Conservation (phyloP, 371 early-diverging fungal genomes). For the Batkoa obscura region DNA sequence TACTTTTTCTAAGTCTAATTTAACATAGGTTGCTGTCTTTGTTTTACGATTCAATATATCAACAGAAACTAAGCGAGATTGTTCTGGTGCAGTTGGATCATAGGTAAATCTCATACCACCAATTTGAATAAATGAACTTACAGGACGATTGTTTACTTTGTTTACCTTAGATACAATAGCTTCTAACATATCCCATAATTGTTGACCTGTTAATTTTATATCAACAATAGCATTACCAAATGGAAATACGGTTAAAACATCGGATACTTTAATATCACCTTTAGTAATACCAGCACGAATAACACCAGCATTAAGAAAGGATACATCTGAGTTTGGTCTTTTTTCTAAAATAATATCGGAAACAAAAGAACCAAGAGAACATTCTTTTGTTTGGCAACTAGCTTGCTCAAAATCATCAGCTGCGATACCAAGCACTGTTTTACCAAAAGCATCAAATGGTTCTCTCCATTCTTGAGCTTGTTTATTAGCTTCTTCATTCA, state of each 20-base stretch:
- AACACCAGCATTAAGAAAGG: constrained; percentile 34
- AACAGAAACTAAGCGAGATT: constrained; percentile 7
- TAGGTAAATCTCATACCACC: constrained; percentile 11
- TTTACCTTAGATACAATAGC: constrained; percentile 11
- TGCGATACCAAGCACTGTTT: constrained; percentile 20
- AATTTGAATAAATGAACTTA: constrained; percentile 19
- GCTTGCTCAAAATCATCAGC: constrained; percentile 14
- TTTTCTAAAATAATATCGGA: constrained; percentile 27
- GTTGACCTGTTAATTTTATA: constrained; percentile 20
- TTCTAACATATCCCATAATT: constrained; percentile 20
- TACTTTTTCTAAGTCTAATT: constrained; percentile 11
- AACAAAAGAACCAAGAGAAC: constrained; percentile 28
- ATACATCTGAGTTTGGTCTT: constrained; percentile 13
- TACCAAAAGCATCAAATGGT: constrained; percentile 21
- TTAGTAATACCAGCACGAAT: constrained; percentile 24
- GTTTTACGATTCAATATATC: constrained; percentile 5
- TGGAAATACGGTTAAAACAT: constrained; percentile 28
- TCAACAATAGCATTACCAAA: constrained; percentile 27
- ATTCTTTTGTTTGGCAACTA: constrained; percentile 21
- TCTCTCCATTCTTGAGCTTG: constrained; percentile 23
- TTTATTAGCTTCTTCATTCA: constrained; percentile 15
- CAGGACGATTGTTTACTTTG: constrained; percentile 9
- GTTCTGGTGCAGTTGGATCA: neutral
- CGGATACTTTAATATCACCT: constrained; percentile 27
- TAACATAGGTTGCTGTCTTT: neutral